These are phyloP conservation scores for Incumbomyces delicatus DNA, from an alignment of 2,329 filamentous ascomycete genomes.

Conservation along the genomic window DNA sequence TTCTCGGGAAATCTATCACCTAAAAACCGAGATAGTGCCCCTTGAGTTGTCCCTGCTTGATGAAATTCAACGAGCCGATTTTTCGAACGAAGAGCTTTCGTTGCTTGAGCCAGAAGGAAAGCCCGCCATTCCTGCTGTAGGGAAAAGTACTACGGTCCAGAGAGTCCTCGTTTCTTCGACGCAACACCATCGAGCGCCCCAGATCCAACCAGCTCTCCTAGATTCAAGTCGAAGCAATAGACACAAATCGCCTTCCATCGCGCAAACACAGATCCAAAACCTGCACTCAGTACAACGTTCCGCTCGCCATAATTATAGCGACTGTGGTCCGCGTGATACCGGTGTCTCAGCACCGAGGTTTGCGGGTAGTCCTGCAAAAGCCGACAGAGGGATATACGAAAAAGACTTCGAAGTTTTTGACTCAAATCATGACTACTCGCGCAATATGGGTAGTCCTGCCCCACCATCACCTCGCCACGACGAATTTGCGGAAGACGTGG, in stretches of 20 bases:
- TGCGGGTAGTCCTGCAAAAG: not conserved
- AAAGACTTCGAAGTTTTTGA: constrained; percentile 13
- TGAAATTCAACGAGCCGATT: not conserved
- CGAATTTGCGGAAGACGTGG: constrained; percentile 33
- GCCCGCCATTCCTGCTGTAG: no score
- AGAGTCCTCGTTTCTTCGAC: constrained; percentile 20
- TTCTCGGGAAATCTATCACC: not conserved
- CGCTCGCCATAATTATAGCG: not conserved
- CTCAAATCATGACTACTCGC: constrained; percentile 21
- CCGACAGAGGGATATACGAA: not conserved
- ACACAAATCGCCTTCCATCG: constrained; percentile 12
- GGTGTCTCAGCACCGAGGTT: not conserved
- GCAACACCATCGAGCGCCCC: constrained; percentile 7
- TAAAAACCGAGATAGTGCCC: not conserved
- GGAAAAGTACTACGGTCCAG: not conserved
- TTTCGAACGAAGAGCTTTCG: not conserved
- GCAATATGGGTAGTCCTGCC: constrained; percentile 34
- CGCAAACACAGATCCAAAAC: constrained; percentile 12
- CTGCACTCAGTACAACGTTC: not conserved
- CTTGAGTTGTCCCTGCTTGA: constrained; percentile 1
- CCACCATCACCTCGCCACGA: constrained; percentile 17
- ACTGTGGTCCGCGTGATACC: not conserved
- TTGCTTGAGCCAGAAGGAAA: not conserved
- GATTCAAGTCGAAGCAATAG: not conserved
- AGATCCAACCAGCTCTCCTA: not conserved